Evolutionary conservation across 176 grass and related monocot genomes (phyloP), one percentile per base, ranked within the genome.

Genomic region (Aegilops umbellulata): DNA sequence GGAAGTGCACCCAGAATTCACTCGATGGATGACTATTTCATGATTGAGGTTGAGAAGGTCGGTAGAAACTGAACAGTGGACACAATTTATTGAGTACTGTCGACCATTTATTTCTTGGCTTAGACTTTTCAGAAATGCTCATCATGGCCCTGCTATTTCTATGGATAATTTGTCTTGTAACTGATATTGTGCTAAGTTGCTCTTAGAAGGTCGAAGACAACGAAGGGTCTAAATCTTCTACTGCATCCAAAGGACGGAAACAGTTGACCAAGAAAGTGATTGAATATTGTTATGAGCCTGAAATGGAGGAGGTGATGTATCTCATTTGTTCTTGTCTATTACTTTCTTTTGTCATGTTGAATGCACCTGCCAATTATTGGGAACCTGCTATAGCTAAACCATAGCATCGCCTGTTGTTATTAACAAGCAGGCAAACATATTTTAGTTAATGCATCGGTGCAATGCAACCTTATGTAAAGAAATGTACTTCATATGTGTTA

Each of bases 41-140:
- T 98, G 96, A 92, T 98, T 86, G 96, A 98, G 93, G 96, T 98
- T 71, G 96, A 98, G 90, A 95, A 95, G 90, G 96, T 98, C 20
- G 58, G 86, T 84, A 70, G 35, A 55, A 71, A 60, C 61, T 79
- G 25, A 16, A 67, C 51, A 26, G 7, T 66, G 14, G 22, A 67
- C 51, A 22, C 8, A 44, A 24, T 13, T 47, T 46, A 68, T 31
- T 65, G 10, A 53, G 63, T 69, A 66, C 6, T 34, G 10, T 67
- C 5, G 38, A 80, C 20, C 13, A 76, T 44, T 84, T 47, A 47
- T 65, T 67, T 67, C 15, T 69, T 16, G 51, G 26, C 26, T 47
- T 67, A 55, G 47, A 85, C 20, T 67, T 55, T 55, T 38, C 22
- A 66, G 7, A 38, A 78, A 53, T 79, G 31, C 69, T 60, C 19